A percentile compares a stretch with the other conserved stretches of the same genome.
These are phyloP conservation scores for Pichia cephalocereana DNA, from an alignment of 805 yeast genomes.

Conservation along the genomic window DNA sequence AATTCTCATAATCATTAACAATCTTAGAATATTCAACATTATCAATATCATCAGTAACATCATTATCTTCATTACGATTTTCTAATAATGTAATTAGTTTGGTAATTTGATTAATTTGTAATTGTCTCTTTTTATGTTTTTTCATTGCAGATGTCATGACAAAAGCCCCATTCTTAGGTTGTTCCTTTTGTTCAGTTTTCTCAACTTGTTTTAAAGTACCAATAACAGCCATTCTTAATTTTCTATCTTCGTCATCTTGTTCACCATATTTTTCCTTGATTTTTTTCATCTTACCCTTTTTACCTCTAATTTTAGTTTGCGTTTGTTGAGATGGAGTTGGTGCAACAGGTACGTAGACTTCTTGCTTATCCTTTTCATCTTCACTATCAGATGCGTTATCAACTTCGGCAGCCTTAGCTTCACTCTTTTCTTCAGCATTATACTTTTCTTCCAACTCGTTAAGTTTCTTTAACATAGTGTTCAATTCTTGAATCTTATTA, in stretches of 20 bases:
- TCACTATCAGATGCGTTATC: neutral
- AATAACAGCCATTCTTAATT: constrained; percentile 63
- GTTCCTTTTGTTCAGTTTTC: constrained; percentile 9
- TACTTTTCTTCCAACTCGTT: constrained; percentile 12
- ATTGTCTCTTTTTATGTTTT: constrained; percentile 20
- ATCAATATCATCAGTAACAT: constrained; percentile 10
- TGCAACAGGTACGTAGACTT: neutral
- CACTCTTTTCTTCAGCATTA: constrained; percentile 4
- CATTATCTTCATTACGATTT: constrained; percentile 13
- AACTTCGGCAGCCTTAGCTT: constrained; percentile 9
- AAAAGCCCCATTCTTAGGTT: constrained; percentile 3
- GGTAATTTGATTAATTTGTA: constrained; percentile 23
- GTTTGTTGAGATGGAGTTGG: constrained; percentile 17
- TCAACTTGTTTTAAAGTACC: constrained; percentile 69
- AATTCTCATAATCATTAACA: constrained; percentile 21
- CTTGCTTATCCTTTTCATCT: neutral
- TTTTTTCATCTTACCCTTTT: constrained; percentile 74
- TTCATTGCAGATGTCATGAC: constrained; percentile 10
- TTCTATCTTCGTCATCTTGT: constrained; percentile 86
- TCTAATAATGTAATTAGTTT: constrained; percentile 25
- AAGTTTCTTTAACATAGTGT: constrained; percentile 21
- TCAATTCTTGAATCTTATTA: constrained; percentile 23
- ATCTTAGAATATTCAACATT: constrained; percentile 7
- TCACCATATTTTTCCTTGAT: constrained; percentile 76
- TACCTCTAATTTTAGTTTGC: constrained; percentile 60